Evolutionary conservation across 2,329 filamentous ascomycete species (phyloP).

Genomic region (Thermomyces lanuginosus): DNA sequence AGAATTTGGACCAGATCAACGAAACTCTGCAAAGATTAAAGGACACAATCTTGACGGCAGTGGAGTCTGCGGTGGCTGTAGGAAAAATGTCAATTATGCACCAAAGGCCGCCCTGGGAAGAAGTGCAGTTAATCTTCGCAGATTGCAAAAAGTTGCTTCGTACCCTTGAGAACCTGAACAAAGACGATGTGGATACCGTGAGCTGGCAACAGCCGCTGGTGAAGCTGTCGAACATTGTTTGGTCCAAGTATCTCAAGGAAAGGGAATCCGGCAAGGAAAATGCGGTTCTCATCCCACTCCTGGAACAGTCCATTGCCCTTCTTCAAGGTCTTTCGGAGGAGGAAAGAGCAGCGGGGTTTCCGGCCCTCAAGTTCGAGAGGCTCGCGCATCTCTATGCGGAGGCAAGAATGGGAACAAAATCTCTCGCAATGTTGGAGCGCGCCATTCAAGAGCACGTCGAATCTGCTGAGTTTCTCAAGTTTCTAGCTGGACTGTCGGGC

Average conservation of each 20-base stretch:
- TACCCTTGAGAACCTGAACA: constrained; percentile 11
- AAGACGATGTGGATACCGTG: constrained; percentile 7
- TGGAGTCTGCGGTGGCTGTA: constrained; percentile 25
- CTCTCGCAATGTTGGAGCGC: constrained; percentile 21
- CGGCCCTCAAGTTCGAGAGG: constrained; percentile 29
- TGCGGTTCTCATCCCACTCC: constrained; percentile 20
- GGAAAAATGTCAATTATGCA: constrained; percentile 24
- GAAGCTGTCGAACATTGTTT: constrained; percentile 31
- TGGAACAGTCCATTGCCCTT: constrained; percentile 26
- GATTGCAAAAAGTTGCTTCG: constrained; percentile 23
- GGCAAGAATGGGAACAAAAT: constrained; percentile 18
- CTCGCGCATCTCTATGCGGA: constrained; percentile 27
- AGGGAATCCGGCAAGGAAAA: constrained; percentile 20
- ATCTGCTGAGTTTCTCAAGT: constrained; percentile 18
- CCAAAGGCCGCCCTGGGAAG: constrained; percentile 22
- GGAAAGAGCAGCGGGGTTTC: constrained; percentile 23
- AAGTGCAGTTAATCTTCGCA: constrained; percentile 18
- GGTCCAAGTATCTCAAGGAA: constrained; percentile 30
- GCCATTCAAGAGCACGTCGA: constrained; percentile 27
- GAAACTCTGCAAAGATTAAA: constrained; percentile 15
- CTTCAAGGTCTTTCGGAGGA: constrained; percentile 18
- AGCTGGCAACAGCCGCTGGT: constrained; percentile 16
- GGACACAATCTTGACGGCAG: constrained; percentile 23
- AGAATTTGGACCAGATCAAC: constrained; percentile 13
- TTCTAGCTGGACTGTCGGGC: constrained; percentile 12